A percentile compares a stretch with the other conserved stretches of the same genome.
Conservation (phyloP, 495 filamentous ascomycete genomes). For the Tirmania nivea region DNA sequence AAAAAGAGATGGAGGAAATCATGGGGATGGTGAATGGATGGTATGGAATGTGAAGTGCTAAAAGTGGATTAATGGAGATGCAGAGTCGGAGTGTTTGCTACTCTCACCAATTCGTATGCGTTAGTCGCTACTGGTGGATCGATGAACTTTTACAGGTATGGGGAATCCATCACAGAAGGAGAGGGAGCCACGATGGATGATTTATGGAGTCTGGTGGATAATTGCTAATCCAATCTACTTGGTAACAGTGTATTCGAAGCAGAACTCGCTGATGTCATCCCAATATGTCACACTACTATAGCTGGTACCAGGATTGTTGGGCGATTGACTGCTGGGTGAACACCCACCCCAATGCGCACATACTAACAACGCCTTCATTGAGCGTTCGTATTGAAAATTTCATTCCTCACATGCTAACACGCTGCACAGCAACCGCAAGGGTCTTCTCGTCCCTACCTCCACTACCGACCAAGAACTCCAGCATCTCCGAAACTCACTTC, state of each 20-base stretch:
- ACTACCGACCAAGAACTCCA: conserved; percentile 97
- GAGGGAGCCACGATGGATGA: background rate
- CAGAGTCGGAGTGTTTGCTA: conserved; percentile 90
- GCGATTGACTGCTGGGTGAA: conserved; percentile 72
- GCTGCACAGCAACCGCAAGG: conserved; percentile 60
- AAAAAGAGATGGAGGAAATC: no score
- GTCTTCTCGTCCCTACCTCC: conserved; percentile 81
- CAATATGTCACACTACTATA: conserved; percentile 94
- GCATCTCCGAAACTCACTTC: conserved; percentile 82
- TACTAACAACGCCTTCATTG: no score
- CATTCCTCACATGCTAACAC: background rate
- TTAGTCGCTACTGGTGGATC: conserved; percentile 82
- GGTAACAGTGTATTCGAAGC: conserved; percentile 61
- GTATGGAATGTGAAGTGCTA: background rate
- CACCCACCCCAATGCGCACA: no score
- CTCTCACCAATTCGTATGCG: conserved; percentile 87
- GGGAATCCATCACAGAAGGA: background rate
- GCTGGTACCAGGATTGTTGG: conserved; percentile 90
- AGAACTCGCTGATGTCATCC: conserved; percentile 90
- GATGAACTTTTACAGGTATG: conserved; percentile 87
- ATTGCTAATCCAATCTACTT: background rate
- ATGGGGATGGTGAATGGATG: background rate
- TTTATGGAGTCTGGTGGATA: background rate
- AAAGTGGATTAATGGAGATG: conserved; percentile 6
- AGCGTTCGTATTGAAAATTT: no score